A percentile compares a stretch with the other conserved stretches of the same genome.
These are phyloP conservation scores for slime mould (Dictyostelium discoideum) DNA, from an alignment of 78 protist genomes.

Conservation along the genomic window DNA sequence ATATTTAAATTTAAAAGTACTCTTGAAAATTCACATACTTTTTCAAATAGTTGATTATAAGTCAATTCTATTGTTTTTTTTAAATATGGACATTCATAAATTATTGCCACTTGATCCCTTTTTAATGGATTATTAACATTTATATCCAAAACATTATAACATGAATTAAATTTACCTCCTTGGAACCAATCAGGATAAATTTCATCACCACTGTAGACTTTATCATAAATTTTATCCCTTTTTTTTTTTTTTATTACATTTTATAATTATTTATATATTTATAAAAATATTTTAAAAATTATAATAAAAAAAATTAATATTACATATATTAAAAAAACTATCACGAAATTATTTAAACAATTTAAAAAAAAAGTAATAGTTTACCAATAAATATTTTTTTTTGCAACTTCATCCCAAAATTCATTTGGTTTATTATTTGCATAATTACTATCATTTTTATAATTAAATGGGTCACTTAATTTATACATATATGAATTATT, in stretches of 20 bases:
- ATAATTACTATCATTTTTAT: neutral
- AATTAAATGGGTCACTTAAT: neutral
- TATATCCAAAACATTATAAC: neutral
- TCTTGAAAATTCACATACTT: no score
- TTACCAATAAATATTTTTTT: neutral
- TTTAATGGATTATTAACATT: neutral
- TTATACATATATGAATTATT: neutral
- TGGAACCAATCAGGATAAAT: no score
- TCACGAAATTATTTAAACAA: no score
- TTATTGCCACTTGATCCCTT: neutral
- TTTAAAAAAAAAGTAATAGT: no score
- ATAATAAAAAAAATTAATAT: neutral
- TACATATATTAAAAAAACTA: no score
- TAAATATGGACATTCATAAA: slow-evolving; percentile 15
- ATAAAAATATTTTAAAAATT: no score
- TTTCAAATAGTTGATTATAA: no score
- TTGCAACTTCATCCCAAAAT: slow-evolving; percentile 49
- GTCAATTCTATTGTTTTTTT: neutral
- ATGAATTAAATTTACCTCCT: no score
- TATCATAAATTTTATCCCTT: neutral
- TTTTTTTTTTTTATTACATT: no score
- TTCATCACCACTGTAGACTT: no score
- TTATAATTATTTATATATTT: no score
- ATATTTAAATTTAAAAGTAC: no score
- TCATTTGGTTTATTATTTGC: neutral